Conservation (phyloP, 768 basidiomycete species). For the Sporobolomyces phaffii region DNA sequence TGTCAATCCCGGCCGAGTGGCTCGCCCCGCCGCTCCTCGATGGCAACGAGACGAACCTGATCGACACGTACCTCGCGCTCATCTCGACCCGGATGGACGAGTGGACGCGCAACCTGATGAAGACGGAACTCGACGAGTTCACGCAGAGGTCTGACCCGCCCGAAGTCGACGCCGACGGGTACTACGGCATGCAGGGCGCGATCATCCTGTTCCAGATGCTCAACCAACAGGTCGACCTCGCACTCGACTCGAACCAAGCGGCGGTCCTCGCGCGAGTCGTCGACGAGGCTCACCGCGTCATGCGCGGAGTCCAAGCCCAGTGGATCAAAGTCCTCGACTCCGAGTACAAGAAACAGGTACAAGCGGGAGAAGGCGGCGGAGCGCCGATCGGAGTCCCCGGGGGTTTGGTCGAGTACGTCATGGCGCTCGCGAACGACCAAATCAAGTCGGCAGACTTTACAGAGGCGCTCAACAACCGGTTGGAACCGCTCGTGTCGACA, state of each 20-base stretch:
- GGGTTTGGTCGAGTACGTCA: conserved; percentile 89
- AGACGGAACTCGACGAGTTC: conserved; percentile 79
- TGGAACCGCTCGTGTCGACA: conserved; percentile 85
- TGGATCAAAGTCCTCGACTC: conserved; percentile 77
- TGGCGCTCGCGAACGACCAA: conserved; percentile 95
- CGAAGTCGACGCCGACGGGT: conserved; percentile 78
- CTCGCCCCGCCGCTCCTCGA: conserved; percentile 86
- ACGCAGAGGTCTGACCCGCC: conserved; percentile 73
- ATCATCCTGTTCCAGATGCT: conserved; percentile 97
- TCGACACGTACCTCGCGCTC: conserved; percentile 89
- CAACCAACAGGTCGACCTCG: conserved; percentile 80
- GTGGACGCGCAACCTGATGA: conserved; percentile 91
- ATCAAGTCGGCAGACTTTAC: conserved; percentile 91
- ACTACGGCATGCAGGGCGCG: conserved; percentile 85
- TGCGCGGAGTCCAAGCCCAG: conserved; percentile 77
- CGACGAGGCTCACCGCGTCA: conserved; percentile 77
- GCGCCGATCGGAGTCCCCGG: conserved; percentile 71
- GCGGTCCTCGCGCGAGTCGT: conserved; percentile 86
- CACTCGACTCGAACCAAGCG: conserved; percentile 91
- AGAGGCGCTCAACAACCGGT: conserved; percentile 72
- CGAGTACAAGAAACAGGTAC: conserved; percentile 79
- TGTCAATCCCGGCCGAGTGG: conserved; percentile 71
- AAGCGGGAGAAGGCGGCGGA: conserved; percentile 46
- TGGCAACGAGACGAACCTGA: conserved; percentile 84
- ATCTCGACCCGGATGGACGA: conserved; percentile 94